Conservation (phyloP, 1,139 yeast species). For the Pneumocystis murina region DNA sequence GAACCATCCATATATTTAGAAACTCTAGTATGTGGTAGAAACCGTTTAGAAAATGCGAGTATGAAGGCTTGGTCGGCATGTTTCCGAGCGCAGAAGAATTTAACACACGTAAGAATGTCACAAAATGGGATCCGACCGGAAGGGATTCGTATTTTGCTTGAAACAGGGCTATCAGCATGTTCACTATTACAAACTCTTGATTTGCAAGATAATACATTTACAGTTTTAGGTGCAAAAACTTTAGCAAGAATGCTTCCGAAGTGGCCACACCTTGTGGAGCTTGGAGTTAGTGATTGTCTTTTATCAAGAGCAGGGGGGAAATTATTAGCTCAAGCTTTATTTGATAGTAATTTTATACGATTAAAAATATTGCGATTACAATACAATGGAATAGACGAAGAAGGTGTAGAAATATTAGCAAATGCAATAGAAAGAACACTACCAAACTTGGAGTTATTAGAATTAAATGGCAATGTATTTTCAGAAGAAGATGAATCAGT, state of each 20-base stretch:
- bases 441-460: conserved; percentile 49
- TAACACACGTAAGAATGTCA: conserved; percentile 63
- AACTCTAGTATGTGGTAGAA: conserved; percentile 90
- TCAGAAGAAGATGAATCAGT: conserved; percentile 58
- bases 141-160: conserved; percentile 64
- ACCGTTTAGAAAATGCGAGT: conserved; percentile 90
- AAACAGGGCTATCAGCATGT: conserved; percentile 54
- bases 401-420: conserved; percentile 44
- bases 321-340: conserved; percentile 31
- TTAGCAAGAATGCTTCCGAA: conserved; percentile 42
- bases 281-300: conserved; percentile 80
- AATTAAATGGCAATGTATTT: conserved; percentile 83
- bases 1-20: conserved; percentile 35
- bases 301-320: conserved; percentile 59
- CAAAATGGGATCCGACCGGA: conserved; percentile 95
- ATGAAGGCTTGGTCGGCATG: conserved; percentile 45
- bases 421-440: conserved; percentile 40
- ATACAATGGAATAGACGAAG: conserved; percentile 71
- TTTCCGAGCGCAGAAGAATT: conserved; percentile 53
- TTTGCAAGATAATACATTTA: conserved; percentile 88
- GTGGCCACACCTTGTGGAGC: conserved; percentile 52
- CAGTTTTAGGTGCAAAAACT: conserved; percentile 64
- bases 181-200: conserved; percentile 54
- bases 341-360: conserved; percentile 21
- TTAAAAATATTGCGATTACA: conserved; percentile 58